phyloP scores from a whole-genome alignment of 495 filamentous ascomycete genomes.

The Neurospora sp. region DNA sequence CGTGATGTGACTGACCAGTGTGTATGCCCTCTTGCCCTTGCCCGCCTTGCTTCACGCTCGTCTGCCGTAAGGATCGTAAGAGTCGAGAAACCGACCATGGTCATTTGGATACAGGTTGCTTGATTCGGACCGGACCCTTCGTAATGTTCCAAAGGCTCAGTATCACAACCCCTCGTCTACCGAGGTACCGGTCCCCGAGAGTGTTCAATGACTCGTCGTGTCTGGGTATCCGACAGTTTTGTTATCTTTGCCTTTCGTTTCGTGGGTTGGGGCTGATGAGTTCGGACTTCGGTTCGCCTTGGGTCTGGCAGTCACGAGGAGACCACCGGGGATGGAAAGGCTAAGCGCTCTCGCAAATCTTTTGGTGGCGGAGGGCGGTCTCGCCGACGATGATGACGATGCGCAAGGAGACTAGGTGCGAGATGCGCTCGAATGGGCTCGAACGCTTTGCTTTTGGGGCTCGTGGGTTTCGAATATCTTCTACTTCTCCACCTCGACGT shows the following conservation, averaged over 20 bases:
- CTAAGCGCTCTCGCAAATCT: background rate
- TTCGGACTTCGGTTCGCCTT: background rate
- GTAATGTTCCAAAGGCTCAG: background rate
- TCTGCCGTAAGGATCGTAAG: background rate
- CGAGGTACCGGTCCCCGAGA: background rate
- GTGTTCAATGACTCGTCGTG: background rate
- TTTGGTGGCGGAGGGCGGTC: background rate
- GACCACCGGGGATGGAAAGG: background rate
- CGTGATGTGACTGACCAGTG: background rate
- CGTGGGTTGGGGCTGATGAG: background rate
- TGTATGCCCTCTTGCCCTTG: background rate
- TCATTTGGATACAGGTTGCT: background rate
- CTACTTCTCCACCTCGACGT: background rate
- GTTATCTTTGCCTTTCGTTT: background rate
- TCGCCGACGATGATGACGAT: background rate
- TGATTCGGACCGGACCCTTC: background rate
- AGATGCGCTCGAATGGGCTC: background rate
- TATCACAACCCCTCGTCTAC: background rate
- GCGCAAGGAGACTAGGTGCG: background rate
- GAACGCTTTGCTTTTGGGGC: background rate
- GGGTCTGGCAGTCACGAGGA: background rate
- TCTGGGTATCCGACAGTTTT: background rate
- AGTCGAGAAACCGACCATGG: background rate
- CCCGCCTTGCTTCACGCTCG: background rate
- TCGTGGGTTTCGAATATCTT: background rate